Evolutionary conservation across 768 basidiomycete genomes (phyloP).

Genomic region (Lentinula sp.): DNA sequence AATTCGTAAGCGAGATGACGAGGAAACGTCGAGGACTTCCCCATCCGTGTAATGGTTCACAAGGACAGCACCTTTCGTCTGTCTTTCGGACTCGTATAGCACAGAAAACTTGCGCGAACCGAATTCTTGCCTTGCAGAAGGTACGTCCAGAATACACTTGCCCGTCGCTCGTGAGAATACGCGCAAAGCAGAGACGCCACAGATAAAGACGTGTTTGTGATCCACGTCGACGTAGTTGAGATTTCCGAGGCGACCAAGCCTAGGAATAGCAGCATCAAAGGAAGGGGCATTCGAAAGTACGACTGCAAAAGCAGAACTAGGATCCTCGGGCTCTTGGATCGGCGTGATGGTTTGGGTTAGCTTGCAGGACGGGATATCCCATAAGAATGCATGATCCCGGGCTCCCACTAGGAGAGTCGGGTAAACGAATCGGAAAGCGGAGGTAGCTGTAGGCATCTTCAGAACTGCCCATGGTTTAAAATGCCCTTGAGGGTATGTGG

Average conservation of each 20-base stretch:
- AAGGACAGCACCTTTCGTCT: neutral
- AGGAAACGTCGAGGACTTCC: neutral
- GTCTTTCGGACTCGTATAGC: slow-evolving; percentile 13
- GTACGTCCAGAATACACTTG: slow-evolving; percentile 34
- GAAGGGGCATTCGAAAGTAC: neutral
- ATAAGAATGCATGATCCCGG: slow-evolving; percentile 42
- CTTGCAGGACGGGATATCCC: slow-evolving; percentile 50
- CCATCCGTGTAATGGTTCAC: neutral
- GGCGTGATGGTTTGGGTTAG: slow-evolving; percentile 42
- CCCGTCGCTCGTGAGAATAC: slow-evolving; percentile 48
- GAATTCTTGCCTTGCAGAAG: slow-evolving; percentile 26
- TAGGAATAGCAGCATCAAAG: neutral
- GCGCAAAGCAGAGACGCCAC: slow-evolving; percentile 39
- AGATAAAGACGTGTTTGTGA: slow-evolving; percentile 52
- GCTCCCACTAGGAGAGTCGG: slow-evolving; percentile 55
- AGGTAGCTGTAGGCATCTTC: slow-evolving; percentile 31
- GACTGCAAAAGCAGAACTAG: neutral
- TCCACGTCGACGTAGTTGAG: slow-evolving; percentile 66
- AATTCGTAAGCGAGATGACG: slow-evolving; percentile 6
- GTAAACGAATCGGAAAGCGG: slow-evolving; percentile 64
- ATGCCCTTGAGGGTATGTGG: slow-evolving; percentile 30
- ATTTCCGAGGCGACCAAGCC: slow-evolving; percentile 21
- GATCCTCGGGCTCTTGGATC: slow-evolving; percentile 20
- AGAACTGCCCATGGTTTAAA: slow-evolving; percentile 63
- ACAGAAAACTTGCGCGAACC: slow-evolving; percentile 23